A percentile compares a stretch with the other conserved stretches of the same genome.
Evolutionary conservation across 106 monocot genomes (phyloP).

Genomic region (Acorus calamus): DNA sequence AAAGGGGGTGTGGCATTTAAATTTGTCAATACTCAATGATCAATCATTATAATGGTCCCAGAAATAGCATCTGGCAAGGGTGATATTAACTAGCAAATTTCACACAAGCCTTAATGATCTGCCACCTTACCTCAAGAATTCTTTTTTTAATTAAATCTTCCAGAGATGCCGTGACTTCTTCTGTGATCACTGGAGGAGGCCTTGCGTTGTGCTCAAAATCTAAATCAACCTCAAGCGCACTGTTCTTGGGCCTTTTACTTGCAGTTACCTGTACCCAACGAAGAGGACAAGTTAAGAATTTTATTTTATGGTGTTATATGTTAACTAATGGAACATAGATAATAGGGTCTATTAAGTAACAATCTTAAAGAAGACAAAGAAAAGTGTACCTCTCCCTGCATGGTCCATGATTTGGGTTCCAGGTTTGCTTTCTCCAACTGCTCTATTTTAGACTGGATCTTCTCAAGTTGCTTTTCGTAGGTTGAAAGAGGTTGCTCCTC

Average conservation of each 20-base stretch:
- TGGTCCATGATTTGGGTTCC: slow-evolving; percentile 81
- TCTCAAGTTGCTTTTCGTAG: slow-evolving; percentile 52
- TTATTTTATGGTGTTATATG: too few relatives aligned
- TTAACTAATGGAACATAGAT: too few relatives aligned
- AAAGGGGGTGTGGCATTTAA: too few relatives aligned
- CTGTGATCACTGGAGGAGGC: slow-evolving; percentile 58
- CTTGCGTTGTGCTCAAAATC: slow-evolving; percentile 86
- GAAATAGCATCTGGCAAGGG: too few relatives aligned
- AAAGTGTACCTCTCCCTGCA: slow-evolving; percentile 80
- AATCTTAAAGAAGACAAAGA: slow-evolving; percentile 1
- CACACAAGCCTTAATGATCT: not conserved
- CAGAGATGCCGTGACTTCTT: slow-evolving; percentile 74
- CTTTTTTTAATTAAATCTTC: slow-evolving; percentile 86
- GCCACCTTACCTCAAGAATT: slow-evolving; percentile 61
- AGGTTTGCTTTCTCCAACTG: slow-evolving; percentile 81
- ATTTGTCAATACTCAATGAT: too few relatives aligned
- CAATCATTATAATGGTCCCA: too few relatives aligned
- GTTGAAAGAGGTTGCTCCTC: slow-evolving; percentile 43
- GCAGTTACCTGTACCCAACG: slow-evolving; percentile 60
- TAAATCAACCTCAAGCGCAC: slow-evolving; percentile 93
- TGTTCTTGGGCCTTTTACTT: slow-evolving; percentile 84
- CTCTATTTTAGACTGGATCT: slow-evolving; percentile 56
- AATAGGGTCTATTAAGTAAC: too few relatives aligned
- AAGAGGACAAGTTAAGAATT: too few relatives aligned
- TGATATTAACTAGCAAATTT: not conserved